A percentile compares a stretch with the other conserved stretches of the same genome.
These are phyloP conservation scores for Metschnikowia lachancei DNA, from an alignment of 805 yeast genomes.

Conservation along the genomic window DNA sequence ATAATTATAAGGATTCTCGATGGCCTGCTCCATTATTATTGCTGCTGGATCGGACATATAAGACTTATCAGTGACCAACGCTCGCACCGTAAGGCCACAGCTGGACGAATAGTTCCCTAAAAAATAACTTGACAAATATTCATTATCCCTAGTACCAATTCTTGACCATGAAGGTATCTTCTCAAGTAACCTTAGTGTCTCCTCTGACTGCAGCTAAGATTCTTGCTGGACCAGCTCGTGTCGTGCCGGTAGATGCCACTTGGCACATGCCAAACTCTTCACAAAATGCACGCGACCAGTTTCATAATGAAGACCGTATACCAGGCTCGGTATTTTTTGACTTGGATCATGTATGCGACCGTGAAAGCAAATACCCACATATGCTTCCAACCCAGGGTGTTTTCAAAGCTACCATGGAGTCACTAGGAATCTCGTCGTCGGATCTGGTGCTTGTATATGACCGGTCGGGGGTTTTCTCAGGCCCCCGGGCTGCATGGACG, in stretches of 20 bases:
- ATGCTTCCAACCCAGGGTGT: slow-evolving; percentile 70
- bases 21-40: too few relatives aligned
- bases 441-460: slow-evolving; percentile 82
- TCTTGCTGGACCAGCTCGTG: slow-evolving; percentile 17
- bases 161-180: neutral
- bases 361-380: slow-evolving; percentile 71
- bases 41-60: too few relatives aligned
- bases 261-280: slow-evolving; percentile 88
- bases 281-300: slow-evolving; percentile 58
- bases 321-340: slow-evolving; percentile 18
- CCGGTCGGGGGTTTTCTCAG: slow-evolving; percentile 76
- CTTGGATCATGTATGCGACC: slow-evolving; percentile 27
- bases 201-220: slow-evolving; percentile 7
- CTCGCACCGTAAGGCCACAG: too few relatives aligned
- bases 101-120: too few relatives aligned
- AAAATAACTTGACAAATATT: too few relatives aligned
- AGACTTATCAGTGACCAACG: too few relatives aligned
- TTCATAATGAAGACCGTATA: slow-evolving; percentile 51
- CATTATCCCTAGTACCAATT: too few relatives aligned
- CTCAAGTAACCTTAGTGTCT: slow-evolving; percentile 1
- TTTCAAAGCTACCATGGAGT: slow-evolving; percentile 52
- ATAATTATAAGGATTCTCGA: too few relatives aligned
- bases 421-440: slow-evolving; percentile 51
- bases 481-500: slow-evolving; percentile 93
- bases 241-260: slow-evolving; percentile 76